phyloP scores from a whole-genome alignment of 2,329 filamentous ascomycete species.

The Diaporthe sp. region DNA sequence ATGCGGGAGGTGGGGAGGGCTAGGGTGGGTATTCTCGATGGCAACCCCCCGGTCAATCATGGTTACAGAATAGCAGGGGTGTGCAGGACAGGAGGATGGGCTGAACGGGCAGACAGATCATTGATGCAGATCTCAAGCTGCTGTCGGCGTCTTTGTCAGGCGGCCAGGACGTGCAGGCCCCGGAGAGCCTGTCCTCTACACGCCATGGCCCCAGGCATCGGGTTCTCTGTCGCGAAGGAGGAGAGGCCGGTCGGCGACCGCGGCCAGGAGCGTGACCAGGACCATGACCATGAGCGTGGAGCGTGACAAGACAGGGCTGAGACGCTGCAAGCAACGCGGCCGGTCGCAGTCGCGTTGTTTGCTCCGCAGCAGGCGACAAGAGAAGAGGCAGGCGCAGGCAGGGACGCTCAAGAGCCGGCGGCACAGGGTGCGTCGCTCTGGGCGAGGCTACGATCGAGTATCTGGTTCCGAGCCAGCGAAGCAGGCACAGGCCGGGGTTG shows the following conservation, averaged over 20 bases:
- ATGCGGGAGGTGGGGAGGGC: conserved; percentile 44
- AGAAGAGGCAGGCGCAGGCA: not conserved
- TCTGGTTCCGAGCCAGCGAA: conserved; percentile 20
- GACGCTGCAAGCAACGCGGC: conserved; percentile 20
- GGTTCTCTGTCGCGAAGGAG: conserved; percentile 26
- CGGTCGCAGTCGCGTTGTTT: conserved; percentile 20
- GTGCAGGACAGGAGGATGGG: conserved; percentile 41
- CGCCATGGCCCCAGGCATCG: conserved; percentile 6
- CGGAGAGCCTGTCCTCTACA: conserved; percentile 15
- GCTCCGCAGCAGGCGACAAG: not conserved
- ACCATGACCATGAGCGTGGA: conserved; percentile 21
- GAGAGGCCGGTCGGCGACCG: conserved; percentile 19
- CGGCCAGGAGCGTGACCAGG: not conserved
- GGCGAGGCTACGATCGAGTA: conserved; percentile 24
- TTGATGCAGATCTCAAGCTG: conserved; percentile 46
- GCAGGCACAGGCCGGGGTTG: conserved; percentile 1
- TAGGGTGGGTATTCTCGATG: conserved; percentile 36
- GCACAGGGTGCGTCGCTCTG: conserved; percentile 2
- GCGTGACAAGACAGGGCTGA: conserved; percentile 30
- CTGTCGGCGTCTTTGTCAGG: conserved; percentile 45
- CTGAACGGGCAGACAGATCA: conserved; percentile 45
- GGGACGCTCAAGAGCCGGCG: conserved; percentile 11
- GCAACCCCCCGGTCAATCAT: conserved; percentile 27
- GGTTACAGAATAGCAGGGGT: conserved; percentile 39
- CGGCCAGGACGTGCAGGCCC: conserved; percentile 23